Base-by-base conservation (phyloP, 1,284 basidiomycete genomes). In the Mrakiaceae sp. region DNA sequence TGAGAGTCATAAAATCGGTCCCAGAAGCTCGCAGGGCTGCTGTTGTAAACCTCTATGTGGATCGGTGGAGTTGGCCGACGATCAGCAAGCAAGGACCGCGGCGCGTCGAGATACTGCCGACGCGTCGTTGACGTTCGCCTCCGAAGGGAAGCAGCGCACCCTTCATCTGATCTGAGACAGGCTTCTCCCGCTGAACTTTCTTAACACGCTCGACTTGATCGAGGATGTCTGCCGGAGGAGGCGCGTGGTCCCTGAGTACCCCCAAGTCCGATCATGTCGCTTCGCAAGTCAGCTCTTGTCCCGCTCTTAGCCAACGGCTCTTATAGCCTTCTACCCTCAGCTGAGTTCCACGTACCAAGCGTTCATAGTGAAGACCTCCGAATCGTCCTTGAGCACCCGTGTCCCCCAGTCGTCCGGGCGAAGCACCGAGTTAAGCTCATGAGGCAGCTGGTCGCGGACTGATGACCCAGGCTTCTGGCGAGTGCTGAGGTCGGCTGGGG, bases 1-100 rank as follows among this genome's bases (percentile, higher is more conserved):
- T 94, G 91, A 67, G 81, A 81, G 69, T 87, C 86, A 79, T 96
- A 96, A 71, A 96, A 96, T 60, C 85, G 84, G 74, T 96, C 87
- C 91, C 91, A 94, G 71, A 76, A 80, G 10, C 69, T 69, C 0
- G 75, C 70, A 5, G 72, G 74, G 43, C 70, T 63, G 0, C 64
- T 68, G 65, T 76, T 75, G 67, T 76, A 76, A 6, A 73, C 67
- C 16, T 70, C 74, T 74, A 58, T 10, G 46, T 3, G 12, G 40
- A 7, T n/a, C 11, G n/a, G n/a, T 52, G 9, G 7, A 52, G 9
- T 16, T 52, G 11, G 12, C n/a, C 11, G 51, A 52, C 51, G 51
- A 7, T 12, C 51, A 52, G 16, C 12, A 10, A 52, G 51, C 51
- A 16, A 12, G 51, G 6, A 52, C n/a, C 51, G 51, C n/a, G 27